Base-by-base conservation (phyloP, 2,329 filamentous ascomycete genomes). In the Fusarium sp. region DNA sequence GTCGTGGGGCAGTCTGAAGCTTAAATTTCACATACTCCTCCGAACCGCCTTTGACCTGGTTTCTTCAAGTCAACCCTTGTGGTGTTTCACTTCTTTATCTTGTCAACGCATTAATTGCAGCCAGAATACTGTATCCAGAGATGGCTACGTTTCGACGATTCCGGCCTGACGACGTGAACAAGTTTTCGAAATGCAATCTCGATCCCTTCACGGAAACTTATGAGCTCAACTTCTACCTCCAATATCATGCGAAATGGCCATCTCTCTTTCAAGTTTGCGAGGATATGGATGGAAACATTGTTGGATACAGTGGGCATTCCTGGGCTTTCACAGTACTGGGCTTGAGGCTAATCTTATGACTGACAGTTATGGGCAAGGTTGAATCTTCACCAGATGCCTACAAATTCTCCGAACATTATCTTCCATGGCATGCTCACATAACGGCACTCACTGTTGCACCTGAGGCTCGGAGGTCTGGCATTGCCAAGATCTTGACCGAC, bases 371-470 rank as follows among this genome's bases (percentile, higher is more conserved):
- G 88, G 96, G 95, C 76, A 99, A 99, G 82, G 87, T 97, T 63
- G 95, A 98, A 83, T 90, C 93, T 67, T 96, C 93, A 54, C 91
- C 92, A 17, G 84, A 92, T 42, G 88, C 89, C 52, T 87, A 91
- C 77, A 85, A 88, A 61, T 89, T 89, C 74, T 96, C 93, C 48
- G 86, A 90, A 74, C 94, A 97, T 81, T 97, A 96, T 81, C 90
- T 97, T n/a, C 95, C 95, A n/a, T 98, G 94, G 93, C 96, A 99
- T 81, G 95, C 94, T 20, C 96, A 99, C 80, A 97, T 99, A 76
- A 99, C 96, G 6, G 96, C 95, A 35, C 85, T 99, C 50, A 98
- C 96, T 1, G 93, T 99, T 20, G 91, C 95, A 1, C 96, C 96
- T 0, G 88, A 91, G 57, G 93, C 93, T 48, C 90, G 96, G 27